Conservation (phyloP, 352 stramenopile species). For the Globisporangium splendens region DNA sequence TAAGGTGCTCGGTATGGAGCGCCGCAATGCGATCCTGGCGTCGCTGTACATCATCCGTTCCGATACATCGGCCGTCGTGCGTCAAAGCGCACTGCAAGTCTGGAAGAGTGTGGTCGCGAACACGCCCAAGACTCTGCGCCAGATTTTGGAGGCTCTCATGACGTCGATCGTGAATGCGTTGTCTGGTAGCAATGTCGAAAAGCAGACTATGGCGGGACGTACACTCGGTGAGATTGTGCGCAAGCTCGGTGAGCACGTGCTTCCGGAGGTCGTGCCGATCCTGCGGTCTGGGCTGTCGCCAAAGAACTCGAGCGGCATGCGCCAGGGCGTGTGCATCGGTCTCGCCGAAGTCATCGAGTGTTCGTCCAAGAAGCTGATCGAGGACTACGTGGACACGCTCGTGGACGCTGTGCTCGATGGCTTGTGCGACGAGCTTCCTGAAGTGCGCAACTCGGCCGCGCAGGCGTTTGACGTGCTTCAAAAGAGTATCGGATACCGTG, state of each 20-base stretch:
- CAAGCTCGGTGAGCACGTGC: constrained; percentile 98
- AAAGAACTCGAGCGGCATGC: constrained; percentile 58
- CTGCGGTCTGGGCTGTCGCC: constrained; percentile 91
- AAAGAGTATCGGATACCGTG: constrained; percentile 91
- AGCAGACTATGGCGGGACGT: constrained; percentile 86
- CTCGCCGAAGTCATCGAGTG: constrained; percentile 97
- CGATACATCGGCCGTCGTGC: constrained; percentile 95
- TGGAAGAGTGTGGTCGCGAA: constrained; percentile 99
- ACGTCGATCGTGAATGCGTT: constrained; percentile 95
- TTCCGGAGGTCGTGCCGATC: constrained; percentile 98
- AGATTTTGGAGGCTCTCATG: constrained; percentile 98
- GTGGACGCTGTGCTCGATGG: constrained; percentile 97
- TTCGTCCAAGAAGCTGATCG: constrained; percentile 94
- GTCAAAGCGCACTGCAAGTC: constrained; percentile 94
- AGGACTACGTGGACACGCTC: constrained; percentile 96
- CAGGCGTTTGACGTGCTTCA: constrained; percentile 98
- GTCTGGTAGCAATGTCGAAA: constrained; percentile 86
- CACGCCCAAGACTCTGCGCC: constrained; percentile 95
- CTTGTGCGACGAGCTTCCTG: constrained; percentile 92
- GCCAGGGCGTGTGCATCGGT: constrained; percentile 96
- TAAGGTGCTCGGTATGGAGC: constrained; percentile 91
- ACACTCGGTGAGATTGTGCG: constrained; percentile 98
- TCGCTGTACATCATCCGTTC: constrained; percentile 98
- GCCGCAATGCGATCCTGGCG: constrained; percentile 94
- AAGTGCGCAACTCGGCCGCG: constrained; percentile 91